phyloP scores from a whole-genome alignment of 352 stramenopile species.

The Phytophthora hybrid region DNA sequence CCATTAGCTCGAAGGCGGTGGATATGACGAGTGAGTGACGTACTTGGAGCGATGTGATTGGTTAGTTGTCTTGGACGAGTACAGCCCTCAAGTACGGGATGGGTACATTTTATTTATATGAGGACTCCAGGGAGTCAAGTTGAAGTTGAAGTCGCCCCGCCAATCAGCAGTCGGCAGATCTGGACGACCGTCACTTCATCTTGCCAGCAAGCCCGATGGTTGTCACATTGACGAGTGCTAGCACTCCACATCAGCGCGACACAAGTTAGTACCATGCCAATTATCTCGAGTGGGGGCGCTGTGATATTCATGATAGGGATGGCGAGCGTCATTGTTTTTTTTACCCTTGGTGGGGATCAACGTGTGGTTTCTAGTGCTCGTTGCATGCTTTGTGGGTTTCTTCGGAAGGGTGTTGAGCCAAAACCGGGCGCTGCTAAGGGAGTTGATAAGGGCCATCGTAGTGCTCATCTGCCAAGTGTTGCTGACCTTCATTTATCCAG shows the following conservation, averaged over 20 bases:
- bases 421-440: slow-evolving; percentile 5
- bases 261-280: slow-evolving; percentile 9
- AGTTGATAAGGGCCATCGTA: slow-evolving; percentile 26
- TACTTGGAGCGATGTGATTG: no score
- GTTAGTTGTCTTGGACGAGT: no score
- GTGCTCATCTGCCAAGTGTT: slow-evolving; percentile 40
- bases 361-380: slow-evolving; percentile 24
- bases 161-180: no score
- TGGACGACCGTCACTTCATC: no score
- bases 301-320: slow-evolving; percentile 26
- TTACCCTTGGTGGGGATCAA: slow-evolving; percentile 45
- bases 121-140: no score
- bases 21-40: no score
- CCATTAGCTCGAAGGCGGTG: no score
- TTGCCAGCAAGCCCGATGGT: no score
- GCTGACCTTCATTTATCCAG: slow-evolving; percentile 48
- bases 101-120: no score
- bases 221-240: no score
- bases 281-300: slow-evolving; percentile 12
- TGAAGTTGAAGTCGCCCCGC: no score
- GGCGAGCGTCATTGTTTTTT: slow-evolving; percentile 35
- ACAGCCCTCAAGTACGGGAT: no score
- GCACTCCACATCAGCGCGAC: not conserved
- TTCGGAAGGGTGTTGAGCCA: slow-evolving; percentile 26
- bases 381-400: slow-evolving; percentile 19